Percentiles rank a stretch among this genome's conserved stretches.
Evolutionary conservation across 805 yeast genomes (phyloP).

Genomic region (Ogataea pilisensis): DNA sequence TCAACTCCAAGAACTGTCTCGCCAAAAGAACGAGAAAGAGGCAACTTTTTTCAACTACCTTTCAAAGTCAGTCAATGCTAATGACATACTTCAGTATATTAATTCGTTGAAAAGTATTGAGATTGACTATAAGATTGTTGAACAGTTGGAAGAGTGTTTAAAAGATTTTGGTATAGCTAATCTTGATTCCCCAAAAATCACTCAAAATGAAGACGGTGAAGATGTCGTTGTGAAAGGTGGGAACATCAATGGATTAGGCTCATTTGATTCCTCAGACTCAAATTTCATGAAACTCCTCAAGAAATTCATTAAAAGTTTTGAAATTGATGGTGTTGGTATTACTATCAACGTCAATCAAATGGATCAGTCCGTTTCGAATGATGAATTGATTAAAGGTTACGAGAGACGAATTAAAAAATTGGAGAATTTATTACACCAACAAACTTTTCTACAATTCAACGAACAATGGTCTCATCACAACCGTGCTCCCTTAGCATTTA

Average conservation of each 20-base stretch:
- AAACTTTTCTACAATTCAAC: slow-evolving; percentile 52
- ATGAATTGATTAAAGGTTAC: slow-evolving; percentile 54
- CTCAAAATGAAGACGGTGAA: slow-evolving; percentile 18
- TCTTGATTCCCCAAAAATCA: background rate
- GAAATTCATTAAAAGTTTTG: slow-evolving; percentile 43
- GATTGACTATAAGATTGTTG: slow-evolving; percentile 31
- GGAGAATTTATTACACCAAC: slow-evolving; percentile 74
- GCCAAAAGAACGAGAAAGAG: slow-evolving; percentile 3
- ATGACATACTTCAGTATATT: slow-evolving; percentile 36
- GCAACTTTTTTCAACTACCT: slow-evolving; percentile 15
- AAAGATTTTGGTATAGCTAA: slow-evolving; percentile 12
- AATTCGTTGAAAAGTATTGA: slow-evolving; percentile 28
- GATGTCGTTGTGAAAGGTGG: slow-evolving; percentile 22
- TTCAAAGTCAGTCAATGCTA: slow-evolving; percentile 19
- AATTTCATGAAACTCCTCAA: slow-evolving; percentile 38
- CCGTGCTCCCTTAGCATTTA: slow-evolving; percentile 1
- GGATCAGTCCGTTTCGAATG: slow-evolving; percentile 15
- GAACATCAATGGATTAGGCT: slow-evolving; percentile 27
- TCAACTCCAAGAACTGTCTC: slow-evolving; percentile 1
- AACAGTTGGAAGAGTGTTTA: slow-evolving; percentile 36
- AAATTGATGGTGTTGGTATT: slow-evolving; percentile 31
- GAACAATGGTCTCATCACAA: slow-evolving; percentile 30
- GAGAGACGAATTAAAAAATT: slow-evolving; percentile 69
- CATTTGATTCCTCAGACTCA: slow-evolving; percentile 24
- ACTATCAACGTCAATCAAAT: slow-evolving; percentile 33